Evolutionary conservation across 2,329 filamentous ascomycete genomes (phyloP).

Genomic region (Mycosphaerelloides madeirae): DNA sequence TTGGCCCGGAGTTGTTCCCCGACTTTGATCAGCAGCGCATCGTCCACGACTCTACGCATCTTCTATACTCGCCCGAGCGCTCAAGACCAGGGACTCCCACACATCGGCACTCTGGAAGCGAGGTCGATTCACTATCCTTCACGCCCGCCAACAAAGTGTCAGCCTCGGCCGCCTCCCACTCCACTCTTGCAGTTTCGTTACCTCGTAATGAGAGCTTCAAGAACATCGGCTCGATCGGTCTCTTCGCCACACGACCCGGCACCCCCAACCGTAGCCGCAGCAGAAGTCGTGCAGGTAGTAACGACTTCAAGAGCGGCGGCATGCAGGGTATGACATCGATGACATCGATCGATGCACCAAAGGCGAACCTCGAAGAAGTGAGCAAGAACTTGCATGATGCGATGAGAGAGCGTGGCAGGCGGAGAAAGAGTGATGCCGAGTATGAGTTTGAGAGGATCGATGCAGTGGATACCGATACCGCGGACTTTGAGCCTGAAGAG

Average conservation of each 20-base stretch:
- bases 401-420: conserved; percentile 72
- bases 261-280: conserved; percentile 72
- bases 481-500: conserved; percentile 19
- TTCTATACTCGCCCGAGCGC: conserved; percentile 24
- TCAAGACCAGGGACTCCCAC: conserved; percentile 26
- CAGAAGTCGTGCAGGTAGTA: conserved; percentile 49
- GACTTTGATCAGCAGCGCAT: conserved; percentile 81
- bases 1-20: conserved; percentile 94
- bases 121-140: conserved; percentile 25
- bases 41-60: conserved; percentile 50
- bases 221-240: conserved; percentile 78
- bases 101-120: conserved; percentile 19
- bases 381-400: conserved; percentile 77
- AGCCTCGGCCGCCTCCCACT: conserved; percentile 9
- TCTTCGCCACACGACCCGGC: conserved; percentile 85
- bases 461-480: conserved; percentile 14
- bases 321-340: conserved; percentile 15
- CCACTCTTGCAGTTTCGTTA: conserved; percentile 46
- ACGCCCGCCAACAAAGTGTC: conserved; percentile 22
- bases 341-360: conserved; percentile 50
- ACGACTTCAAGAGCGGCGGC: conserved; percentile 11
- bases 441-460: conserved; percentile 19
- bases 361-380: conserved; percentile 74
- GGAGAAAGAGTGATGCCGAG: conserved; percentile 40
- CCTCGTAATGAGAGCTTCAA: conserved; percentile 91